Evolutionary conservation across 2,329 filamentous ascomycete species (phyloP).

Genomic region (Trichoderma oligosporum): DNA sequence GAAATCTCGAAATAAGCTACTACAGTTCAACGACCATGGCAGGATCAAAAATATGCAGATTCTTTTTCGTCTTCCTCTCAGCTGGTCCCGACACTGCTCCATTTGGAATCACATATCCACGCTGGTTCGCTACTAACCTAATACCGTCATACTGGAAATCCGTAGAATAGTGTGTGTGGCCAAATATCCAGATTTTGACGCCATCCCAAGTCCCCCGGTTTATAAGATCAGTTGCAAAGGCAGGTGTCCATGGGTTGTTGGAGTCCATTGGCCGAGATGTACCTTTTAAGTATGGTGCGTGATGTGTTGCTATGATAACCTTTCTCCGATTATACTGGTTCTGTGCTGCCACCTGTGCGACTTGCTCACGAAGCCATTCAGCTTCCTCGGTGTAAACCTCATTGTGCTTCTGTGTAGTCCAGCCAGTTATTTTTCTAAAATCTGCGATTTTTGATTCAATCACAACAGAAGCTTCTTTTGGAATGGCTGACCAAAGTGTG

Average conservation of each 20-base stretch:
- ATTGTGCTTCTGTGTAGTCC: conserved; percentile 51
- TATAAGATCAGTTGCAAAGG: conserved; percentile 50
- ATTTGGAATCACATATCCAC: conserved; percentile 38
- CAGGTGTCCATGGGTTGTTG: conserved; percentile 44
- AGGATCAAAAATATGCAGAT: not conserved
- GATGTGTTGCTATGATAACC: conserved; percentile 54
- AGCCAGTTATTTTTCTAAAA: conserved; percentile 50
- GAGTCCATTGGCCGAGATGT: conserved; percentile 49
- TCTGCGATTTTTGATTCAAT: conserved; percentile 49
- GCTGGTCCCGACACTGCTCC: not conserved
- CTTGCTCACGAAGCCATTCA: conserved; percentile 44
- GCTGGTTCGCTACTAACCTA: conserved; percentile 43
- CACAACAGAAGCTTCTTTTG: conserved; percentile 34
- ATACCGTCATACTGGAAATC: conserved; percentile 33
- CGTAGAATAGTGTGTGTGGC: conserved; percentile 47
- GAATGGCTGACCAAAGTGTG: conserved; percentile 54
- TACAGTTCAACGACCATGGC: not conserved
- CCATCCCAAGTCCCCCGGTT: conserved; percentile 29
- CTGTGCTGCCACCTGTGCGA: too few relatives aligned
- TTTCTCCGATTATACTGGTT: conserved; percentile 22
- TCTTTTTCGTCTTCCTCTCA: not conserved
- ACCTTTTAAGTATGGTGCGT: conserved; percentile 49
- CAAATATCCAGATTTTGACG: conserved; percentile 45
- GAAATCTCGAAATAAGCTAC: too few relatives aligned
- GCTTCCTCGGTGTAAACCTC: conserved; percentile 44